Evolutionary conservation across 1,284 basidiomycete species (phyloP).

Genomic region (Fomitopsis schrenkii): DNA sequence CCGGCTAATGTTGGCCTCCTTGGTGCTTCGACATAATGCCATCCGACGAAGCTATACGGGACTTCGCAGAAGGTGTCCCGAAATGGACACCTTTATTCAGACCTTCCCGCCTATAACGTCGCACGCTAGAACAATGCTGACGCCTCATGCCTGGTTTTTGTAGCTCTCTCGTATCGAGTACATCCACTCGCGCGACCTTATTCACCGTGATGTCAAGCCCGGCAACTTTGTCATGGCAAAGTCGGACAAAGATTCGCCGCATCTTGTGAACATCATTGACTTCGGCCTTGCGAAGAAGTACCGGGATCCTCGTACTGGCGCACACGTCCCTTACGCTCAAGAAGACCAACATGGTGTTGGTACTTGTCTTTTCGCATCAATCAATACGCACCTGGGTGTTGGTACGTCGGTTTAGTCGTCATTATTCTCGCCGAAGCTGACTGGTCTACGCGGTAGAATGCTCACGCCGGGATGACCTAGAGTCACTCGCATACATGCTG

Average conservation of each 20-base stretch:
- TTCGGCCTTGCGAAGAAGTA: constrained; percentile 97
- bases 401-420: constrained; percentile 40
- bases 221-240: constrained; percentile 88
- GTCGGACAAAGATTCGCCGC: constrained; percentile 44
- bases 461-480: constrained; percentile 88
- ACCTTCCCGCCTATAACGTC: neutral
- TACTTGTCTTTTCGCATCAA: constrained; percentile 91
- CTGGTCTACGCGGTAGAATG: constrained; percentile 48
- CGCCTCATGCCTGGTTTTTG: neutral
- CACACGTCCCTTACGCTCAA: constrained; percentile 90
- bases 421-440: neutral
- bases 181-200: constrained; percentile 67
- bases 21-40: no score
- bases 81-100: no score
- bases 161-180: constrained; percentile 74
- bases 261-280: constrained; percentile 87
- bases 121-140: neutral
- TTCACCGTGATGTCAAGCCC: constrained; percentile 96
- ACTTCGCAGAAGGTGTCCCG: no score
- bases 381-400: constrained; percentile 92
- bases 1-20: no score
- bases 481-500: constrained; percentile 89
- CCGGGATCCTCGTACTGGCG: constrained; percentile 80
- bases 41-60: no score
- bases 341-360: constrained; percentile 89